These are phyloP conservation scores for Macrophomina pseudophaseolina DNA, from an alignment of 2,329 filamentous ascomycete species.

Conservation along the genomic window DNA sequence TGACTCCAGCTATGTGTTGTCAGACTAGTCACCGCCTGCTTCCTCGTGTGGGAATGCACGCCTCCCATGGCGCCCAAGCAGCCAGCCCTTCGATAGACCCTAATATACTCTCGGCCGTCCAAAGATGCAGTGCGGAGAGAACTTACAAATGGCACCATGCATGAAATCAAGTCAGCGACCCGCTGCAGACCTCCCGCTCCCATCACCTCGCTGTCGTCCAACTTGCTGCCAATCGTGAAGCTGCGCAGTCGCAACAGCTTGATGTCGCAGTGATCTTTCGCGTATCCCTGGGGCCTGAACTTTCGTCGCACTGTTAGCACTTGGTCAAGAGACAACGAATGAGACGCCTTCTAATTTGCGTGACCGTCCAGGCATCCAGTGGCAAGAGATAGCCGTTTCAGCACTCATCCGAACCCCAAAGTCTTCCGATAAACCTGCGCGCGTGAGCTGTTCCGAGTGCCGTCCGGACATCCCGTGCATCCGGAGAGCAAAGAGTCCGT, in stretches of 20 bases:
- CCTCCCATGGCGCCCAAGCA: constrained; percentile 14
- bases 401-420: background rate
- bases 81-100: constrained; percentile 8
- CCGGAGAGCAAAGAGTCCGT: background rate
- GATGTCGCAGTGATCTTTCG: constrained; percentile 76
- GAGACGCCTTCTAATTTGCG: constrained; percentile 16
- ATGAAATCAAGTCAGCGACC: constrained; percentile 67
- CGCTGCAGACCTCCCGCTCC: constrained; percentile 66
- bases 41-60: constrained; percentile 9
- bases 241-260: constrained; percentile 79
- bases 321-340: background rate
- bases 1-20: constrained; percentile 18
- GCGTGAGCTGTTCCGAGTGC: constrained; percentile 1
- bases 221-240: constrained; percentile 72
- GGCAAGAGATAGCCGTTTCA: constrained; percentile 19
- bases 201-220: constrained; percentile 69
- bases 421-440: constrained; percentile 7
- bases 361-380: constrained; percentile 20
- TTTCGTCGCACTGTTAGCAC: background rate
- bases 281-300: constrained; percentile 66
- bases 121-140: constrained; percentile 24
- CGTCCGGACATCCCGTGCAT: background rate
- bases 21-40: constrained; percentile 22
- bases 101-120: constrained; percentile 23
- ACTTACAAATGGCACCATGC: constrained; percentile 82